Base-by-base conservation (phyloP, 352 stramenopile species). In the Aphanomyces cochlioides region DNA sequence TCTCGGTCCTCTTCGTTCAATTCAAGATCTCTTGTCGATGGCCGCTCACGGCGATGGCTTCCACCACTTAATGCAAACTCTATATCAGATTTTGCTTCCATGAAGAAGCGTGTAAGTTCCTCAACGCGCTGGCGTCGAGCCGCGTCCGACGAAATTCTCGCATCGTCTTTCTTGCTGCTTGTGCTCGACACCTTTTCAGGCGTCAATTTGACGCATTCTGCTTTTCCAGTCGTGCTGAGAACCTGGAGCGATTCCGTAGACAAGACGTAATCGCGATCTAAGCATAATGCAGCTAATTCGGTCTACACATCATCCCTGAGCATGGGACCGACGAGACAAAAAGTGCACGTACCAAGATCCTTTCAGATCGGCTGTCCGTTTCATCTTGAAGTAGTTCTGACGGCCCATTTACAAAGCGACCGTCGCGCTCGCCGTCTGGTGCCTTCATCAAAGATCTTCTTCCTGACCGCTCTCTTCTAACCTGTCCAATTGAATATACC, bases 11-110 rank as follows among this genome's bases (percentile, higher is more conserved):
- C 86, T 41, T 91, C 84, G 43, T 88, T 89, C 8, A 73, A 56
- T 13, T 73, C 63, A n/a, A 53, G 58, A 34, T 70, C 47, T 15
- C 36, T 15, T 71, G 47, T 47, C 15, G 45, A 63, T 43, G 48
- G 34, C 34, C 57, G 43, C 47, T 93, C 86, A 21, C 84, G 81
- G 58, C 87, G 87, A 37, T 91, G 84, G 6, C 83, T 77, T 2
- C 79, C 83, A 19, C 85, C 81, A 41, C 87, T 86, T 7, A 93
- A 72, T 10, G 85, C 85, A 77, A 95, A 95, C 67, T 95, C 87
- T 66, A 95, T 95, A 65, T 95, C 88, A 28, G 86, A 93, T 68
- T 94, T 95, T 65, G 86, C 85, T 67, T 95, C 88, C 86, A 95
- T 93, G 65, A 95, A 95, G 73, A 95, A 95, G 1, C 88, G 77